Evolutionary conservation across 495 filamentous ascomycete genomes (phyloP).

Genomic region (Friedmanniomyces endolithicus): DNA sequence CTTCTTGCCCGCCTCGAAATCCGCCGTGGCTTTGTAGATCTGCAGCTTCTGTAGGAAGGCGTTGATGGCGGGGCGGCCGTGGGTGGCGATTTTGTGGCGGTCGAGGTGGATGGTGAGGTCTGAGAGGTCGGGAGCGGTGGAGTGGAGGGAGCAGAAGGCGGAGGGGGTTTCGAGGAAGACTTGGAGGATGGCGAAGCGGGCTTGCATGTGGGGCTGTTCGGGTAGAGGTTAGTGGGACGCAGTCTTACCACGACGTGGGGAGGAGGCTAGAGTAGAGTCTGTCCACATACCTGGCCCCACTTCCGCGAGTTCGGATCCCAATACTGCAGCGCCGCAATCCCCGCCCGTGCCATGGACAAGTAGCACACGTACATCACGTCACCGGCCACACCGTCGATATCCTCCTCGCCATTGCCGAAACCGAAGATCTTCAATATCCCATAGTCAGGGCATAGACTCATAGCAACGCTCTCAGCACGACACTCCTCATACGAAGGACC

Average conservation of each 20-base stretch:
- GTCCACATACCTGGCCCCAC: conserved; percentile 50
- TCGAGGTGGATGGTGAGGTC: conserved; percentile 74
- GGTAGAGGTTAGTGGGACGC: background rate
- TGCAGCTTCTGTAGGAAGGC: conserved; percentile 85
- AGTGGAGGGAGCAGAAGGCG: conserved; percentile 68
- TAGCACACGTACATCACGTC: conserved; percentile 78
- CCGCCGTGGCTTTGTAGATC: conserved; percentile 83
- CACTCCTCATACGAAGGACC: conserved; percentile 81
- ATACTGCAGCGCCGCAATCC: conserved; percentile 70
- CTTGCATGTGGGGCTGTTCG: conserved; percentile 72
- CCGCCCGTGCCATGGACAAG: conserved; percentile 83
- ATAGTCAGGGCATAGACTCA: conserved; percentile 85
- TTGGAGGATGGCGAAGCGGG: conserved; percentile 72
- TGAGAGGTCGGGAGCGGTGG: conserved; percentile 59
- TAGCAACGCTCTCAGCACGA: conserved; percentile 78
- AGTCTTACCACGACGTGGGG: background rate
- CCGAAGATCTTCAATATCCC: conserved; percentile 82
- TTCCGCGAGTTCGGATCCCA: conserved; percentile 78
- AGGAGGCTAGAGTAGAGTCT: too few species aligned
- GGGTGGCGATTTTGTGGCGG: conserved; percentile 61
- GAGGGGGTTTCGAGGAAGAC: conserved; percentile 78
- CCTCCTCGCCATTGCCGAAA: conserved; percentile 57
- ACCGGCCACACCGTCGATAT: conserved; percentile 65
- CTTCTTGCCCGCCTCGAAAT: conserved; percentile 57
- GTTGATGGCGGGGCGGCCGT: conserved; percentile 58